Conservation (phyloP, 1,139 yeast species). For the Yamadazyma kanchanaburiensis region DNA sequence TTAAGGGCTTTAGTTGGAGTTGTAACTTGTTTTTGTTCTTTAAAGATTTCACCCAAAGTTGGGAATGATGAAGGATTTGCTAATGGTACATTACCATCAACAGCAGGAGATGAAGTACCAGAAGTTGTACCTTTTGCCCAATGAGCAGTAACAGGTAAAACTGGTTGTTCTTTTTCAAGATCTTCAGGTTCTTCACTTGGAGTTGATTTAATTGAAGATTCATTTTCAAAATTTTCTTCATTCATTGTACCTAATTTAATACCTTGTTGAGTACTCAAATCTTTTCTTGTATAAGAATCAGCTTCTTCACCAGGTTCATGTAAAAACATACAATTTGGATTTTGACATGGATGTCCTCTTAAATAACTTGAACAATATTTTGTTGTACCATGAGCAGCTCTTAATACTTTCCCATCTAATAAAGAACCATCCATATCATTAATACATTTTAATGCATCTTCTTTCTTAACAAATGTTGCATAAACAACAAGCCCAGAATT, state of each 20-base stretch:
- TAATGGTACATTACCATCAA: slow-evolving; percentile 32
- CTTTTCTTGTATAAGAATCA: slow-evolving; percentile 92
- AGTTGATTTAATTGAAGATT: slow-evolving; percentile 9
- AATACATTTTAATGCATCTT: slow-evolving; percentile 92
- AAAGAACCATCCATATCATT: slow-evolving; percentile 92
- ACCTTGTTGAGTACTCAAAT: slow-evolving; percentile 78
- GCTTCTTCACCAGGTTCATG: slow-evolving; percentile 99
- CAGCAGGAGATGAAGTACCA: slow-evolving; percentile 30
- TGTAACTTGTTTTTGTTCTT: slow-evolving; percentile 36
- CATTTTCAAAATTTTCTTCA: slow-evolving; percentile 10
- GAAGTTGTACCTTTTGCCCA: slow-evolving; percentile 45
- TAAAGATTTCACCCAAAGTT: slow-evolving; percentile 62
- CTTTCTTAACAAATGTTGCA: slow-evolving; percentile 88
- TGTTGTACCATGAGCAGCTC: slow-evolving; percentile 98
- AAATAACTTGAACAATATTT: slow-evolving; percentile 95
- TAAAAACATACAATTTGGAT: slow-evolving; percentile 97
- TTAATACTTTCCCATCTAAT: slow-evolving; percentile 79
- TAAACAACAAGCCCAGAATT: slow-evolving; percentile 91
- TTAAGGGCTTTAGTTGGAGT: slow-evolving; percentile 23
- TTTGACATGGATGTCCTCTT: slow-evolving; percentile 95
- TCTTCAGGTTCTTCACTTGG: slow-evolving; percentile 5
- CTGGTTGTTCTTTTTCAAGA: slow-evolving; percentile 16
- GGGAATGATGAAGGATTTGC: slow-evolving; percentile 67
- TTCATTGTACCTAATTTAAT: slow-evolving; percentile 55
- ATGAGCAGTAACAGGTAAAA: slow-evolving; percentile 54